These are phyloP conservation scores for Fusarium ramigenum DNA, from an alignment of 2,329 filamentous ascomycete species.

Conservation along the genomic window DNA sequence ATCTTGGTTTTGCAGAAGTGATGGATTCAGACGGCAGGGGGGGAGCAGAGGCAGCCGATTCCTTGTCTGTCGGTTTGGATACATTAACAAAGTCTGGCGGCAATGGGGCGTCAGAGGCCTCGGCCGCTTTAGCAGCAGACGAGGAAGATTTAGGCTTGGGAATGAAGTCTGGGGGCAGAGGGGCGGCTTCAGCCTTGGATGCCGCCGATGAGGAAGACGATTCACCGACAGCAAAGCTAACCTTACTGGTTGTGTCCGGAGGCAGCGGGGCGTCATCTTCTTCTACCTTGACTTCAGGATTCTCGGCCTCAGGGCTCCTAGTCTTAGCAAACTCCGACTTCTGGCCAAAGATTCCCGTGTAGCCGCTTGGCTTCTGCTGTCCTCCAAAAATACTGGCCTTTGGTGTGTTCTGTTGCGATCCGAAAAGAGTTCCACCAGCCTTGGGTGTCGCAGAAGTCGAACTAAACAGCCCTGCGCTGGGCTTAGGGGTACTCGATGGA, in stretches of 20 bases:
- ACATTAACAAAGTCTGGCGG: constrained; percentile 46
- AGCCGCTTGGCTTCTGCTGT: constrained; percentile 35
- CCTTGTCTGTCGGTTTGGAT: constrained; percentile 22
- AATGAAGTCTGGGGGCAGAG: constrained; percentile 56
- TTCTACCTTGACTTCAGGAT: constrained; percentile 51
- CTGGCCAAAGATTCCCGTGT: constrained; percentile 39
- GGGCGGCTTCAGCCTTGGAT: constrained; percentile 50
- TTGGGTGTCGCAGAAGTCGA: constrained; percentile 44
- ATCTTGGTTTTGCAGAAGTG: constrained; percentile 22
- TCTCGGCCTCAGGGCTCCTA: constrained; percentile 24
- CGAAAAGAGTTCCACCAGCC: constrained; percentile 34
- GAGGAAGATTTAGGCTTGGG: constrained; percentile 30
- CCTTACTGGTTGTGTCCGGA: constrained; percentile 65
- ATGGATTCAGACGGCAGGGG: constrained; percentile 26
- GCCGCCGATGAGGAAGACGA: constrained; percentile 61
- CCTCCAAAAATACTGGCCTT: constrained; percentile 34
- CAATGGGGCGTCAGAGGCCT: constrained; percentile 43
- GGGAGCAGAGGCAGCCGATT: constrained; percentile 8
- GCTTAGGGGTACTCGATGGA: constrained; percentile 28
- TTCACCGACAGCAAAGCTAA: constrained; percentile 58
- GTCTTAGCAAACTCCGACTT: constrained; percentile 28
- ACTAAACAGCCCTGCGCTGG: constrained; percentile 31
- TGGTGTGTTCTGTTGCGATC: constrained; percentile 36
- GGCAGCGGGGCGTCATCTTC: constrained; percentile 57
- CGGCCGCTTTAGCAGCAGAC: constrained; percentile 13